Base-by-base conservation (phyloP, 371 early-diverging fungal genomes). In the Coemansia sp. region DNA sequence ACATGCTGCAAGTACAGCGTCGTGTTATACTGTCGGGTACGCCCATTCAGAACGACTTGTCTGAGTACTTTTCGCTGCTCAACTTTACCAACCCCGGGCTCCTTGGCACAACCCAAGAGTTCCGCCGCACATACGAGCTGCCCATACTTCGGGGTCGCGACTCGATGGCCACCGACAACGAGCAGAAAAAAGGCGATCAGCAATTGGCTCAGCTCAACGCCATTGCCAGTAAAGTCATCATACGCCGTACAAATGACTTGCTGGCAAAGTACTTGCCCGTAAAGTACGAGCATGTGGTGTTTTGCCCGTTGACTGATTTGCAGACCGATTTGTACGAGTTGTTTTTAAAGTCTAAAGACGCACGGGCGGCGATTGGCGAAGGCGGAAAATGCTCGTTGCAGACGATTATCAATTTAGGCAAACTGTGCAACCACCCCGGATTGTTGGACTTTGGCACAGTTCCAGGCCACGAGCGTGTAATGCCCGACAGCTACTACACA, bases 31-130 rank as follows among this genome's bases (percentile, higher is more conserved):
- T 99, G 14, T 93, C 98, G 0, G 99, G 99, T 6, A 99, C 99
- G 5, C 99, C 99, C 0, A 95, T 99, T 55, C 99, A 98, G 85
- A 98, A 98, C 71, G 97, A 96, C 78, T 78, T 98, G 48, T 90
- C 90, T 31, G 99, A 98, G 80, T 96, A 97, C 74, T 98, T 95
- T 81, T 86, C 90, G 16, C 78, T 99, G 47, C 80, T 98, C 29
- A 94, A 95, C 61, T 98, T 98, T 71, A 94, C 95, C 2, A 92
- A 92, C 61, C 98, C 99, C 8, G 92, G 92, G 4, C 82, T 96
- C n/a, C 85, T 99, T n/a, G 98, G 99, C 40, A 87, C 94, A 5
- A 88, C 90, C 1, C 76, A 79, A 24, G 94, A 95, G 79, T 99
- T 99, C 80, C 85, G 97, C 24, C 89, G 86, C 61, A 90, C 90